A percentile compares a stretch with the other conserved stretches of the same genome.
Conservation (phyloP, 192 early-diverging fungal genomes). For the Dissophora globulifera region DNA sequence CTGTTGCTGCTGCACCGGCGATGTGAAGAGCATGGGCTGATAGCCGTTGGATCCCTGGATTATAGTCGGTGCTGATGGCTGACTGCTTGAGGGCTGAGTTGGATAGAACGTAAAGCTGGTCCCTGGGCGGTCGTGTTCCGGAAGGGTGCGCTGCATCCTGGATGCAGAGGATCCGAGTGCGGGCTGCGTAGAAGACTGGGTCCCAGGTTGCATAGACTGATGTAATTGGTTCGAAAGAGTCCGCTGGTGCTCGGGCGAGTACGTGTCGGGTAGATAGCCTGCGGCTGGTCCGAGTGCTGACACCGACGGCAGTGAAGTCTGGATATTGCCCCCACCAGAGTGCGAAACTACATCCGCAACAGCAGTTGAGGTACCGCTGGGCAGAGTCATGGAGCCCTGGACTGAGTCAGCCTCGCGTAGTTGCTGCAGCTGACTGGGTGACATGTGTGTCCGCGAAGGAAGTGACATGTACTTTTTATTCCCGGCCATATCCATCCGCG, state of each 20-base stretch:
- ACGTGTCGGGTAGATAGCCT: slow-evolving; percentile 41
- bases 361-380: too few species aligned
- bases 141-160: not conserved
- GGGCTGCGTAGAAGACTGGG: slow-evolving; percentile 1
- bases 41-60: not conserved
- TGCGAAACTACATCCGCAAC: too few species aligned
- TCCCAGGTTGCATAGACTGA: not conserved
- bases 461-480: slow-evolving; percentile 23
- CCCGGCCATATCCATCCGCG: slow-evolving; percentile 8
- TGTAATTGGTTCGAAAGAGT: slow-evolving; percentile 14
- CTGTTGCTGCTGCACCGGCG: slow-evolving; percentile 9
- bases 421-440: slow-evolving; percentile 24
- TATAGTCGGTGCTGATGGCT: not conserved
- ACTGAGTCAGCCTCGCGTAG: too few species aligned
- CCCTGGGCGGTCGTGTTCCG: slow-evolving; percentile 3
- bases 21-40: slow-evolving; percentile 8
- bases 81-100: not conserved
- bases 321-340: not conserved
- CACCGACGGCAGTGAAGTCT: not conserved
- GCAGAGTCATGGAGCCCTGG: too few species aligned
- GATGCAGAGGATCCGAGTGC: slow-evolving; percentile 1
- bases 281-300: slow-evolving; percentile 28
- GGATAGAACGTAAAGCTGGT: slow-evolving; percentile 1
- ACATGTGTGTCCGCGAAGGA: slow-evolving; percentile 21
- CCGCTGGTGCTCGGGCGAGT: slow-evolving; percentile 42